A percentile compares a stretch with the other conserved stretches of the same genome.
Evolutionary conservation across 2,329 filamentous ascomycete species (phyloP).

Genomic region (Graphilbum sp.): DNA sequence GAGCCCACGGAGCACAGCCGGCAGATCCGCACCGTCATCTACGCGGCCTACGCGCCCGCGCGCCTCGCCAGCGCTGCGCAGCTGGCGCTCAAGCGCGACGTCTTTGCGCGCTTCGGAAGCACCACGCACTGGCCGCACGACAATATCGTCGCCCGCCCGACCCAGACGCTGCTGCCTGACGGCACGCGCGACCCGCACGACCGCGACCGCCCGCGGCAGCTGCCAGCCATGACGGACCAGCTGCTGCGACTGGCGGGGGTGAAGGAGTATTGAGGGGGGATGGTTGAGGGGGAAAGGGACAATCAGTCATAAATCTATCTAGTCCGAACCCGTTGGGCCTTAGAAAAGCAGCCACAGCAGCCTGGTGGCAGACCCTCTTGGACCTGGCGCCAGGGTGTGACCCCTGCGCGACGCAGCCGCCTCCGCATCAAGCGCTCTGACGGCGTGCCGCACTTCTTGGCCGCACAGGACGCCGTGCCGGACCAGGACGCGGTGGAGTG

Average conservation of each 20-base stretch:
- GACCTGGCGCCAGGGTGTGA: too few species aligned
- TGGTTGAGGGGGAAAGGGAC: too few species aligned
- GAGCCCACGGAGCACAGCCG: constrained; percentile 12
- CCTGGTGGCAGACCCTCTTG: too few species aligned
- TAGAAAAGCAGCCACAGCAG: too few species aligned
- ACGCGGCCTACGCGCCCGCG: constrained; percentile 19
- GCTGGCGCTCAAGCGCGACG: constrained; percentile 13
- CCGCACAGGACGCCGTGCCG: too few species aligned
- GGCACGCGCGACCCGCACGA: constrained; percentile 2
- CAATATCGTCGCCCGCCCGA: background rate
- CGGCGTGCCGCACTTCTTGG: too few species aligned
- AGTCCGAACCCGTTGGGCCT: too few species aligned
- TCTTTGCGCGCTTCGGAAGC: constrained; percentile 13
- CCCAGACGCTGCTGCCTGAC: background rate
- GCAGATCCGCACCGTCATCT: constrained; percentile 17
- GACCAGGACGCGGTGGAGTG: too few species aligned
- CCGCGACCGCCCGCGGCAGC: constrained; percentile 17
- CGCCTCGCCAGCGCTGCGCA: constrained; percentile 13
- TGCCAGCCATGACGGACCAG: constrained; percentile 17
- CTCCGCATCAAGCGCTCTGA: too few species aligned
- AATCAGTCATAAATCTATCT: too few species aligned
- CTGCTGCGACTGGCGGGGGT: constrained; percentile 19
- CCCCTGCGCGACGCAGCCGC: too few species aligned
- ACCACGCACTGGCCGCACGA: constrained; percentile 14
- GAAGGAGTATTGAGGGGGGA: constrained; percentile 13